phyloP scores from a whole-genome alignment of 257 asterid genomes.

The Linderniella brevidens region DNA sequence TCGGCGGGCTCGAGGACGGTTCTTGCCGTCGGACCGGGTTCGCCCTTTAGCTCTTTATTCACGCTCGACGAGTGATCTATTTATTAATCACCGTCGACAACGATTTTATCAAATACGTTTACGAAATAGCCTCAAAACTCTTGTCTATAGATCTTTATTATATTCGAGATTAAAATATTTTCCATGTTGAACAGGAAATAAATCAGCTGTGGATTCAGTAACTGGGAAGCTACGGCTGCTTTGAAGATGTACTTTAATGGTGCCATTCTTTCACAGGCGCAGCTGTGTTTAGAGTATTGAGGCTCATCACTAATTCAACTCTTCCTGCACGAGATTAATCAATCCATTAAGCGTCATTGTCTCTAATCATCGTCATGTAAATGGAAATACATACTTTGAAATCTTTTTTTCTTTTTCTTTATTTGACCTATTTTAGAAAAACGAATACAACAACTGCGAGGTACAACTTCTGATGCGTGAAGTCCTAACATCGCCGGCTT shows the following conservation, averaged over 20 bases:
- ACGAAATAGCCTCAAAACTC: background rate
- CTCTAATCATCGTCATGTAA: too few species aligned
- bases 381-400: too few species aligned
- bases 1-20: constrained; percentile 89
- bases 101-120: too few species aligned
- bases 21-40: constrained; percentile 97
- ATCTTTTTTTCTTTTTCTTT: too few species aligned
- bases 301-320: constrained; percentile 2
- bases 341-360: too few species aligned
- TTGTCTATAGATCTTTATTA: background rate
- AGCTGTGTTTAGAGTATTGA: background rate
- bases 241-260: constrained; percentile 15
- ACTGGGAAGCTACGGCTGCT: constrained; percentile 83
- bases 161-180: background rate
- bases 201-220: constrained; percentile 65
- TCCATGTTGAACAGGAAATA: constrained; percentile 33
- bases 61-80: background rate
- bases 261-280: constrained; percentile 7
- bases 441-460: background rate
- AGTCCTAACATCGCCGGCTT: constrained; percentile 9
- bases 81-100: too few species aligned
- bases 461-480: constrained; percentile 14
- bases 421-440: too few species aligned
- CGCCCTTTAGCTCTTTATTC: constrained; percentile 8
- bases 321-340: background rate